Base-by-base conservation (phyloP, 192 early-diverging fungal genomes). In the Chytriomyces sp. region DNA sequence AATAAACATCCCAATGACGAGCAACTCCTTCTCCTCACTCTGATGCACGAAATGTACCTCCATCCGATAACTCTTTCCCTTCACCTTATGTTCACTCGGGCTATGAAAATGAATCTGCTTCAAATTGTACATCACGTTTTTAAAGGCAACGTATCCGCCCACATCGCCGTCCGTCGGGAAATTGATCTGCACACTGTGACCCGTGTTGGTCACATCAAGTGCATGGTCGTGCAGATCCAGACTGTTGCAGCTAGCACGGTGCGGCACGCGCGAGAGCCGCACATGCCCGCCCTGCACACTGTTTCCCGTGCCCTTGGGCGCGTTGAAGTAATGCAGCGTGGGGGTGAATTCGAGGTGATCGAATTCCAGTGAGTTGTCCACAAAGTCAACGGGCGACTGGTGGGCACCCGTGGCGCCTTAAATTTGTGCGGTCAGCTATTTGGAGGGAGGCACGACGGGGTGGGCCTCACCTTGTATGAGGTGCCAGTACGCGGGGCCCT, bases 1-100 rank as follows among this genome's bases (percentile, higher is more conserved):
- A 22, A 72, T 37, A 32, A 72, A 72, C 70, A 72, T 60, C 22
- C 70, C 70, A 14, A 72, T 60, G 10, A 72, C 70, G 25, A 72
- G 58, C 10, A 72, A 44, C 5, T 38, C 38, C 5, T 58, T 58
- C 10, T 31, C 39, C 19, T 72, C 56, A 25, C 38, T 72, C 19
- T 19, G n/a, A 39, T 72, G 70, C 32, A 72, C 70, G 25, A 72
- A 60, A 41, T 72, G 70, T 4, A 58, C 70, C 39, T 72, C 70
- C 56, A 72, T 58, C 10, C 56, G 54, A 17, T 41, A 10, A 5
- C 33, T 38, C 6, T 6, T 33, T 4, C 70, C 54, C 6, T 34
- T 26, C 5, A 72, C 39, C 14, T 26, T 44, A 60, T 72, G 70
- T 39, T 72, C 70, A 25, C 39, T 44, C 8, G 70, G 70, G 19